Evolutionary conservation across 1,284 basidiomycete species (phyloP), one percentile per base, ranked within the genome.

Genomic region (Sphaerobolus stellatus): DNA sequence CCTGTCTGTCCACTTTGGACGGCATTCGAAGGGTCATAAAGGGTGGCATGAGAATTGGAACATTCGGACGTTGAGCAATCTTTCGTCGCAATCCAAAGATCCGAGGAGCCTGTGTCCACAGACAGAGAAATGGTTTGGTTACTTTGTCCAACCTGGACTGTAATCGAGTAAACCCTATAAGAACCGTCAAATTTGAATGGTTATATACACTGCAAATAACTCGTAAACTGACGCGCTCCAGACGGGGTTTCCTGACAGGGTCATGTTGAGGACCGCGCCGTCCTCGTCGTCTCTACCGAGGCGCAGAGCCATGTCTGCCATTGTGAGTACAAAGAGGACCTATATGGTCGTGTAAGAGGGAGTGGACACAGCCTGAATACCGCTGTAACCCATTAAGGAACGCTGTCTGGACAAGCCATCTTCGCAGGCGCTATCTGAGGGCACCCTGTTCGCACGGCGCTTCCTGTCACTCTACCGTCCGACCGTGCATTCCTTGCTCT

Each of bases 71-170:
- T 72, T 5, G 75, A 71, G 59, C 85, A 88, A 3, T 75, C 75
- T 6, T 71, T 75, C 1, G 82, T 83, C 0, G 82, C 82, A 41
- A 88, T 69, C 85, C 86, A 88, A 25, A 90, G 73, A 68, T 90
- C 88, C 0, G 86, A 86, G 1, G 87, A 90, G 31, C 88, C 88
- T 0, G 84, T 87, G 61, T 90, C 88, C 30, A 90, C 77, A 61
- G 88, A 85, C 2, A 90, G 68, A 3, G 75, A 79, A 30, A 84
- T 67, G 22, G 75, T 75, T 57, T 84, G 81, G 22, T 64, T 66
- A 5, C 63, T 64, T 22, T 61, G 60, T 16, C 87, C 86, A 18
- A 88, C 68, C 24, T 62, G 68, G 6, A 86, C 68, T 7, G 82
- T 74, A 27, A 86, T 66, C 4, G 81, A 82, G 62, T 90, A 89